These are phyloP conservation scores for Globisporangium carolinianum DNA, from an alignment of 352 stramenopile genomes.

Conservation along the genomic window DNA sequence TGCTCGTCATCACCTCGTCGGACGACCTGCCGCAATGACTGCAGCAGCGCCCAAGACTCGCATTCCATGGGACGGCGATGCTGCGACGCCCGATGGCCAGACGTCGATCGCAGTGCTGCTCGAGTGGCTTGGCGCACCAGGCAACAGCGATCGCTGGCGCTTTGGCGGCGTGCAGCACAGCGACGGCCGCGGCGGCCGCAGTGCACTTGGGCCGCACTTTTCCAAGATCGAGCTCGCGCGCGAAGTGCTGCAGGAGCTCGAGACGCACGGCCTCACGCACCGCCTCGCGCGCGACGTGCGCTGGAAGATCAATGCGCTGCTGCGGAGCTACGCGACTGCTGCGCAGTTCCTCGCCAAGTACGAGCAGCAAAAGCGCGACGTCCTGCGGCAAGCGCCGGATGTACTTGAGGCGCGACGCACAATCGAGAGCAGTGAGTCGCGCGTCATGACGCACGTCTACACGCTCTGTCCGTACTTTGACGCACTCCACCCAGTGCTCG, in stretches of 20 bases:
- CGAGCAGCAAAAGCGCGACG: conserved; percentile 5
- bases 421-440: conserved; percentile 6
- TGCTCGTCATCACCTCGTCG: neutral
- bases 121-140: conserved; percentile 27
- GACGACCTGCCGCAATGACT: neutral
- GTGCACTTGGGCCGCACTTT: conserved; percentile 6
- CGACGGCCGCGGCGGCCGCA: neutral
- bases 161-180: conserved; percentile 6
- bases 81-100: conserved; percentile 16
- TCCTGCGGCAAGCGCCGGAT: neutral
- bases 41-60: neutral
- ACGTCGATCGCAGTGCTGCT: conserved; percentile 46
- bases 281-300: conserved; percentile 13
- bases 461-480: conserved; percentile 11
- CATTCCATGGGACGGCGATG: conserved; percentile 20
- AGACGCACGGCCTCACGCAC: conserved; percentile 10
- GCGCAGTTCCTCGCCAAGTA: conserved; percentile 10
- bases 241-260: conserved; percentile 8
- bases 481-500: conserved; percentile 8
- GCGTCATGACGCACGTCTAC: conserved; percentile 11
- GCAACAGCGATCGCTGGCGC: conserved; percentile 41
- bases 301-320: conserved; percentile 14
- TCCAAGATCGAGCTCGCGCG: conserved; percentile 14
- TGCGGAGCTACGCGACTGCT: conserved; percentile 6
- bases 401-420: neutral